Evolutionary conservation across 2,329 filamentous ascomycete species (phyloP).

Genomic region (Clonostachys solani): DNA sequence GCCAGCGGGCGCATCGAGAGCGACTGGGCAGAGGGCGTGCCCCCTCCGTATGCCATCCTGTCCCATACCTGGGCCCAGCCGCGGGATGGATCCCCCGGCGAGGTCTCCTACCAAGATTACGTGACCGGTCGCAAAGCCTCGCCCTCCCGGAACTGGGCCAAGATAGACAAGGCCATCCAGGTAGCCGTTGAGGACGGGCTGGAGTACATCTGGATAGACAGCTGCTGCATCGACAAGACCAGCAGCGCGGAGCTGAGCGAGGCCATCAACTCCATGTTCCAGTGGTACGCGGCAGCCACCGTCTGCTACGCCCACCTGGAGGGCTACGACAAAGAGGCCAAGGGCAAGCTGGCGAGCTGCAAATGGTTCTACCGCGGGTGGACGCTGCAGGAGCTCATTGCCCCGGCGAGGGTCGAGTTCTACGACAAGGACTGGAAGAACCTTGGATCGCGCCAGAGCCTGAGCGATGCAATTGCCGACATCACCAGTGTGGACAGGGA

Average conservation of each 20-base stretch:
- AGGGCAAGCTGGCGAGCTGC: conserved; percentile 5
- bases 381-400: conserved; percentile 8
- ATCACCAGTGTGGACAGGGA: too few relatives aligned
- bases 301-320: conserved; percentile 16
- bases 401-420: conserved; percentile 3
- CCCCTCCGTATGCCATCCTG: conserved; percentile 13
- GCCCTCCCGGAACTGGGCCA: not conserved
- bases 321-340: conserved; percentile 7
- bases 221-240: conserved; percentile 17
- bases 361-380: conserved; percentile 14
- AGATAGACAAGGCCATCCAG: conserved; percentile 10
- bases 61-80: conserved; percentile 18
- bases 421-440: conserved; percentile 2
- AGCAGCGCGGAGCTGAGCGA: conserved; percentile 15
- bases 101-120: conserved; percentile 14
- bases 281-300: conserved; percentile 14
- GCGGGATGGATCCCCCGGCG: conserved; percentile 3
- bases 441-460: too few relatives aligned
- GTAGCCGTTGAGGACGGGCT: conserved; percentile 5
- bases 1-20: not conserved
- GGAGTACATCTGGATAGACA: conserved; percentile 17
- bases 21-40: not conserved
- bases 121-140: not conserved
- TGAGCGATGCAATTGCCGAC: too few relatives aligned
- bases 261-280: conserved; percentile 17